Evolutionary conservation across 768 basidiomycete genomes (phyloP), one percentile per base, ranked within the genome.

Genomic region (Russula olivacea): DNA sequence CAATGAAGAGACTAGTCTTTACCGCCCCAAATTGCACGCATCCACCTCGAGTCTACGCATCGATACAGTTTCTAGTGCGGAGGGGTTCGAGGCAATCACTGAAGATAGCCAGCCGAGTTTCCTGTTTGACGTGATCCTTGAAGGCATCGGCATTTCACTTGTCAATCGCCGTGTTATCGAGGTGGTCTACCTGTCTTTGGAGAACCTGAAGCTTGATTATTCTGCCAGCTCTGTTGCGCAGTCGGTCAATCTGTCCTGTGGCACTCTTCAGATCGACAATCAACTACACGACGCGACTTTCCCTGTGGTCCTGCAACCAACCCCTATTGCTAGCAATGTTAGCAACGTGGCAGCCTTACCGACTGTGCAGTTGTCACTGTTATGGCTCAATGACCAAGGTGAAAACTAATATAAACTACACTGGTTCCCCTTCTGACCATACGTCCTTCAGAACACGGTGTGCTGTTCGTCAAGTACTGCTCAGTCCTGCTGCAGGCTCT

Each of bases 381-480:
- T 93, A 57, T 87, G 95, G 78, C 77, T 98, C 61, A 98, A 98
- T 69, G 96, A 98, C 71, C 84, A 93, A 80, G 91, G 96, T 93
- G 8, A 65, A 65, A 70, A 41, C 12, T 76, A 67, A 14, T 8
- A 23, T n/a, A 15, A 7, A 4, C 38, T 14, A 58, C 17, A 45
- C 47, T 21, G 6, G 2, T 23, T 8, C 43, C 53, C 47, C 15
- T 59, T 55, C 25, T 65, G 69, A 36, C 41, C 23, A 0, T 2
- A 2, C 19, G 48, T 51, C 55, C 54, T 14, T 47, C 58, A 99
- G 97, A 88, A n/a, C 97, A 98, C 67, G 97, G 97, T 19, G 97
- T 99, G 10, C 74, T 93, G n/a, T 98, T 97, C 73, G 81, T 99
- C 77, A 98, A 98, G 75, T 98, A 98, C 71, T 96, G 92, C 58